Conservation (phyloP, 139 green algal species). For the Volvox reticuliferus region DNA sequence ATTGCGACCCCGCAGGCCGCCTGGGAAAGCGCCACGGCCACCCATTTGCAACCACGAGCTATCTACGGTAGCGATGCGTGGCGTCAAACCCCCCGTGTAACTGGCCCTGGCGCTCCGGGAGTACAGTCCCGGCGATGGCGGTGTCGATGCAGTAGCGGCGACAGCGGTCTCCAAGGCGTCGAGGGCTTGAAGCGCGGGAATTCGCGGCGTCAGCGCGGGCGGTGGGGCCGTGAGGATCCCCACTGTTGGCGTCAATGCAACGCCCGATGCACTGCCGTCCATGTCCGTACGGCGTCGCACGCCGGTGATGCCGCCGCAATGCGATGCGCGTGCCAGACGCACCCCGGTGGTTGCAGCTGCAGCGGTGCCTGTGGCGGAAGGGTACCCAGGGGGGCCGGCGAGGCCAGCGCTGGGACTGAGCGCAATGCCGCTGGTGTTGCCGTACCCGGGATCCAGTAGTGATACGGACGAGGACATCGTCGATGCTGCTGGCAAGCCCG, state of each 20-base stretch:
- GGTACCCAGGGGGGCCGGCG: background rate
- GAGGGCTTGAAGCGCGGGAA: background rate
- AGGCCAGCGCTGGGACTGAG: background rate
- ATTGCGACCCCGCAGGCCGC: background rate
- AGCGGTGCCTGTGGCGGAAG: background rate
- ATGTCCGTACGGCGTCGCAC: background rate
- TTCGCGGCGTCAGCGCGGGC: background rate
- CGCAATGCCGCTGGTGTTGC: background rate
- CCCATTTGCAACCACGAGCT: background rate
- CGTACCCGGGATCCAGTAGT: background rate
- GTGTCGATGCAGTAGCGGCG: background rate
- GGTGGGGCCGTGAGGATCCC: background rate
- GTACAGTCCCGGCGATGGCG: background rate
- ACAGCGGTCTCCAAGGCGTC: background rate
- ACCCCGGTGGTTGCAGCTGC: background rate
- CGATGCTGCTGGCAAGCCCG: background rate
- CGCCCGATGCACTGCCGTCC: background rate
- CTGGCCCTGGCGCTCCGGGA: background rate
- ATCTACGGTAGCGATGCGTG: background rate
- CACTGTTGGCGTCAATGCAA: background rate
- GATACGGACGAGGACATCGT: background rate
- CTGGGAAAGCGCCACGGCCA: background rate
- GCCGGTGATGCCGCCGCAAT: background rate
- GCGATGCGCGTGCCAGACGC: background rate
- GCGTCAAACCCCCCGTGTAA: background rate